phyloP scores from a whole-genome alignment of 768 basidiomycete genomes.

The Suillus placidus region DNA sequence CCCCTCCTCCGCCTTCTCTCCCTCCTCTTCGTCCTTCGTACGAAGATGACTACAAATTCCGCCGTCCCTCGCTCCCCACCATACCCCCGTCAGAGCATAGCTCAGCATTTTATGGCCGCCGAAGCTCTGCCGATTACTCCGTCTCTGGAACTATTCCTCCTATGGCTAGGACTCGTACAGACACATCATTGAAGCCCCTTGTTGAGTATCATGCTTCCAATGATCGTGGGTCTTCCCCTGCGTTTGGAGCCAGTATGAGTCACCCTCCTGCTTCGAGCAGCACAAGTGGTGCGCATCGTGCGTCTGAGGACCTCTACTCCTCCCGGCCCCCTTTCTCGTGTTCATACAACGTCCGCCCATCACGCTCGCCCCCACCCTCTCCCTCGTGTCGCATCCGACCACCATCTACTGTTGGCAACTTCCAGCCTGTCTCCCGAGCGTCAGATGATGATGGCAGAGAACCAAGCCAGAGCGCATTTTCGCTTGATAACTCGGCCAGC shows the following conservation, averaged over 20 bases:
- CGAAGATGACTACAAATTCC: conserved; percentile 36
- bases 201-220: conserved; percentile 19
- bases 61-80: conserved; percentile 33
- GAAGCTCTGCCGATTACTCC: conserved; percentile 15
- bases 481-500: conserved; percentile 3
- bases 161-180: conserved; percentile 11
- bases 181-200: conserved; percentile 4
- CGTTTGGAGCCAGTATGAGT: conserved; percentile 11
- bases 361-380: conserved; percentile 20
- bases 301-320: conserved; percentile 16
- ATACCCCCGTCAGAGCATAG: conserved; percentile 16
- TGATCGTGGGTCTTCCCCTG: conserved; percentile 15
- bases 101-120: conserved; percentile 6
- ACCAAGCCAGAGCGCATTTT: conserved; percentile 12
- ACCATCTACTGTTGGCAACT: conserved; percentile 20
- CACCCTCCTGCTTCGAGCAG: conserved; percentile 6
- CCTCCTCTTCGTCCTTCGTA: conserved; percentile 29
- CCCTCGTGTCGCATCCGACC: conserved; percentile 23
- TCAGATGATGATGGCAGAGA: conserved; percentile 13
- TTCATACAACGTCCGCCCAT: conserved; percentile 17
- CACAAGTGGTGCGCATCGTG: conserved; percentile 9
- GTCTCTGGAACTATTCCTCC: conserved; percentile 2
- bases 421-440: conserved; percentile 14
- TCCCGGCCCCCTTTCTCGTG: conserved; percentile 19
- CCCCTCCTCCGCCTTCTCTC: conserved; percentile 28